phyloP scores from a whole-genome alignment of 306 rosid genomes.

The Citrullus colocynthis region DNA sequence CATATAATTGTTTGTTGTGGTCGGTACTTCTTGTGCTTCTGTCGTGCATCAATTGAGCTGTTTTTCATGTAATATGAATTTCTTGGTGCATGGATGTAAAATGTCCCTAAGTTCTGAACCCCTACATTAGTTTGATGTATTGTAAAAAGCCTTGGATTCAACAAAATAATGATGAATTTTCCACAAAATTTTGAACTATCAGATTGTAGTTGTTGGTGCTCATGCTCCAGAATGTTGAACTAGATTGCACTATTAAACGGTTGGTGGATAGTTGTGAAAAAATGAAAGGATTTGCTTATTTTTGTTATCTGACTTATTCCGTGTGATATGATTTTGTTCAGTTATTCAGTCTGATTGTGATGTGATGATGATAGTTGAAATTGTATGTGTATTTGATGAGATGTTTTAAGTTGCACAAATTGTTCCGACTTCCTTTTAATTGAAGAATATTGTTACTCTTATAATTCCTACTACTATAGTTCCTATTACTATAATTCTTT shows the following conservation, averaged over 20 bases:
- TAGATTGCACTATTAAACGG: not conserved
- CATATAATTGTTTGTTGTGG: not conserved
- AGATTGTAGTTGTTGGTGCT: not conserved
- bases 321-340: slow-evolving; percentile 1
- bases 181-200: not conserved
- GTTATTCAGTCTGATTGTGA: not conserved
- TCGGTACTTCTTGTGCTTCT: not conserved
- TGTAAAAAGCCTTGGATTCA: slow-evolving; percentile 2
- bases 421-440: not conserved
- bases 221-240: not conserved
- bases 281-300: not conserved
- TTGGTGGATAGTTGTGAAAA: not conserved
- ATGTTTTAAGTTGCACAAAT: not conserved
- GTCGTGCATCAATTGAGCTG: not conserved
- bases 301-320: not conserved
- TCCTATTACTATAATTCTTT: not conserved
- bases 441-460: not conserved
- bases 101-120: not conserved
- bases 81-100: not conserved
- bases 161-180: not conserved
- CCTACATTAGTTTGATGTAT: not conserved
- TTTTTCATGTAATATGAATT: not conserved
- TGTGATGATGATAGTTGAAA: not conserved
- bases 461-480: not conserved
- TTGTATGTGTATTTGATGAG: not conserved